These are phyloP conservation scores for Trametes pubescens DNA, from an alignment of 1,284 basidiomycete genomes.

Conservation along the genomic window DNA sequence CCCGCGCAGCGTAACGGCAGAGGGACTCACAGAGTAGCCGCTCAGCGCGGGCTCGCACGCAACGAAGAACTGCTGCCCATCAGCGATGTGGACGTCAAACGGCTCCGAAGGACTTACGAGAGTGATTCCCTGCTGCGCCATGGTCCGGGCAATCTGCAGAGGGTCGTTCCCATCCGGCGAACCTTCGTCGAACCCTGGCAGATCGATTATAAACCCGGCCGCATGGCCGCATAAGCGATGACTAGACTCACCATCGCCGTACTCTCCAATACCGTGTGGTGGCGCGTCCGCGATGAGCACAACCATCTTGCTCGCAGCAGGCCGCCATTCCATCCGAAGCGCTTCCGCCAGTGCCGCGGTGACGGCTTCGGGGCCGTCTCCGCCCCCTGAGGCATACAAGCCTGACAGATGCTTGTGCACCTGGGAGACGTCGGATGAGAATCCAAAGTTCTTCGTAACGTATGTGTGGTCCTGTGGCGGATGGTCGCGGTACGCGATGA, in stretches of 20 bases:
- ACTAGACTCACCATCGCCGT: slow-evolving; percentile 79
- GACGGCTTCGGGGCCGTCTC: slow-evolving; percentile 98
- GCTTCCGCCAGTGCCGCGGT: slow-evolving; percentile 93
- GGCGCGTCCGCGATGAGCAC: slow-evolving; percentile 97
- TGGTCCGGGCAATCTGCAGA: slow-evolving; percentile 83
- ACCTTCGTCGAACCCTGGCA: slow-evolving; percentile 85
- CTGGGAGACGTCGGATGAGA: slow-evolving; percentile 89
- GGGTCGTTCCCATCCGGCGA: slow-evolving; percentile 96
- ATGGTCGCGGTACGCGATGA: slow-evolving; percentile 93
- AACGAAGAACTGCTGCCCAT: slow-evolving; percentile 85
- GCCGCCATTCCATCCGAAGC: slow-evolving; percentile 91
- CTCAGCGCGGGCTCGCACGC: slow-evolving; percentile 98
- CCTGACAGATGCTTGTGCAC: slow-evolving; percentile 88
- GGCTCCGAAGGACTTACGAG: slow-evolving; percentile 62
- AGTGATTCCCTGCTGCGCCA: slow-evolving; percentile 93
- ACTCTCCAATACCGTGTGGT: slow-evolving; percentile 93
- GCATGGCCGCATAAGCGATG: slow-evolving; percentile 7
- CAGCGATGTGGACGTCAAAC: background rate
- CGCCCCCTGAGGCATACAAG: slow-evolving; percentile 93
- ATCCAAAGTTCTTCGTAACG: slow-evolving; percentile 92
- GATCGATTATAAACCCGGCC: slow-evolving; percentile 28
- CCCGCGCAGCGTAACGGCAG: slow-evolving; percentile 15
- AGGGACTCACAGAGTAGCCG: slow-evolving; percentile 80
- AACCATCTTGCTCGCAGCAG: slow-evolving; percentile 92
- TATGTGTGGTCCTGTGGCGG: slow-evolving; percentile 96